Evolutionary conservation across 2,329 filamentous ascomycete species (phyloP).

Genomic region (Talaromyces rugulosus): DNA sequence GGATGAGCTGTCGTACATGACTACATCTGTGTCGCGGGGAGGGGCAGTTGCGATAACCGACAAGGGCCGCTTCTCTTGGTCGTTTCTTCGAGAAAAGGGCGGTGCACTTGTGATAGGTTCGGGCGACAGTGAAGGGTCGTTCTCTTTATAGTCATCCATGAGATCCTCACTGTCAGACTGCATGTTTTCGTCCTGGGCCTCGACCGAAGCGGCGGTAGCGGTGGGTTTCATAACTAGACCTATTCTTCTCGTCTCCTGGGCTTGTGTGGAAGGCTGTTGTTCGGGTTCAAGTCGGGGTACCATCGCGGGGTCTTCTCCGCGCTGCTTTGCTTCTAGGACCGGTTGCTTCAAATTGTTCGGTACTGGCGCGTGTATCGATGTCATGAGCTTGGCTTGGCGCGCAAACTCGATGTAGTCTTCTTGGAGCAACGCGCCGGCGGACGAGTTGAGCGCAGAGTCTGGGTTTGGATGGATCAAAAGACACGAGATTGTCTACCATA

Average conservation of each 20-base stretch:
- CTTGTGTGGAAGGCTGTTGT: conserved; percentile 9
- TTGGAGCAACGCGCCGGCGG: conserved; percentile 55
- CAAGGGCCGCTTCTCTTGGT: conserved; percentile 40
- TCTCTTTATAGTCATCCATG: conserved; percentile 45
- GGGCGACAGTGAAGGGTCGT: conserved; percentile 41
- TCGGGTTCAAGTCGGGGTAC: conserved; percentile 23
- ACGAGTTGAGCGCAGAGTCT: conserved; percentile 59
- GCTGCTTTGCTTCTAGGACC: conserved; percentile 51
- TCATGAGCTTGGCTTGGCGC: conserved; percentile 57
- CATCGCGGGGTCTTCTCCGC: conserved; percentile 47
- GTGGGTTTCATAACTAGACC: conserved; percentile 31
- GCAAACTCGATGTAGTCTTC: conserved; percentile 57
- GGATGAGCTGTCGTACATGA: conserved; percentile 22
- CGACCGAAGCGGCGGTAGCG: conserved; percentile 1
- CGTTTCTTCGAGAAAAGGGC: conserved; percentile 33
- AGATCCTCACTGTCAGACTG: conserved; percentile 28
- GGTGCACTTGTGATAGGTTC: conserved; percentile 31
- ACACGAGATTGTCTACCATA: conserved; percentile 53
- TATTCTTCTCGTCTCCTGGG: conserved; percentile 15
- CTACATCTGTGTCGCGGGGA: conserved; percentile 27
- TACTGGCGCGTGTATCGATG: conserved; percentile 56
- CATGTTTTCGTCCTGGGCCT: conserved; percentile 18
- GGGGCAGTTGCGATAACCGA: conserved; percentile 34
- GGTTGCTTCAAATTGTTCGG: conserved; percentile 41
- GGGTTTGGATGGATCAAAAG: conserved; percentile 62